Conservation (phyloP, 805 yeast genomes). For the Metschnikowia rubicola region DNA sequence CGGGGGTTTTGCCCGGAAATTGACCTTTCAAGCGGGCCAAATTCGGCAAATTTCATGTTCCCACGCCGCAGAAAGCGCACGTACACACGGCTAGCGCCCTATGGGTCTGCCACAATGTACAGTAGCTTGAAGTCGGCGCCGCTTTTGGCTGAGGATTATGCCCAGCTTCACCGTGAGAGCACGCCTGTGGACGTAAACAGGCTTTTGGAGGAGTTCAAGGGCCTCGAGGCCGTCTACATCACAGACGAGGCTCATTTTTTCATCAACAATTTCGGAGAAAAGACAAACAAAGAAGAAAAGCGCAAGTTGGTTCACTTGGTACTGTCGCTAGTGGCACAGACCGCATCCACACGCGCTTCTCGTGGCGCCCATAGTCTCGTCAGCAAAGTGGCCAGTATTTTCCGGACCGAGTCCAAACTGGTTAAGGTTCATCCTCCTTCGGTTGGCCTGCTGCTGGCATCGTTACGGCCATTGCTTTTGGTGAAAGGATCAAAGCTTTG, state of each 20-base stretch:
- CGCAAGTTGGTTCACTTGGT: neutral
- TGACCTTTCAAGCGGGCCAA: neutral
- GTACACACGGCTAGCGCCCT: neutral
- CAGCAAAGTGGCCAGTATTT: too few relatives aligned
- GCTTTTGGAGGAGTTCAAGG: neutral
- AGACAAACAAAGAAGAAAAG: too few relatives aligned
- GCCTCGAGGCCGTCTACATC: constrained; percentile 3
- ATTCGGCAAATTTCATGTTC: neutral
- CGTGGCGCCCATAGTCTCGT: neutral
- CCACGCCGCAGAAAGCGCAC: neutral
- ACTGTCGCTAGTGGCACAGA: neutral
- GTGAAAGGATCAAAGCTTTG: neutral
- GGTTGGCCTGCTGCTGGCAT: too few relatives aligned
- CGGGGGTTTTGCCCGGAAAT: constrained; percentile 1
- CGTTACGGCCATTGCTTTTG: neutral
- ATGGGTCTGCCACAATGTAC: neutral
- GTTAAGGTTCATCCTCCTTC: too few relatives aligned
- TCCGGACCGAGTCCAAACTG: too few relatives aligned
- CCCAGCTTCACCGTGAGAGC: neutral
- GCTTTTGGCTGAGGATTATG: neutral
- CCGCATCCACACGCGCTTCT: neutral
- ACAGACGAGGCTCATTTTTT: constrained; percentile 3
- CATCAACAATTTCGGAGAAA: neutral
- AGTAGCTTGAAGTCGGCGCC: neutral
- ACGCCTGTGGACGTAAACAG: neutral